phyloP scores from a whole-genome alignment of 192 early-diverging fungal genomes.

The Backusella parvicylindrica region DNA sequence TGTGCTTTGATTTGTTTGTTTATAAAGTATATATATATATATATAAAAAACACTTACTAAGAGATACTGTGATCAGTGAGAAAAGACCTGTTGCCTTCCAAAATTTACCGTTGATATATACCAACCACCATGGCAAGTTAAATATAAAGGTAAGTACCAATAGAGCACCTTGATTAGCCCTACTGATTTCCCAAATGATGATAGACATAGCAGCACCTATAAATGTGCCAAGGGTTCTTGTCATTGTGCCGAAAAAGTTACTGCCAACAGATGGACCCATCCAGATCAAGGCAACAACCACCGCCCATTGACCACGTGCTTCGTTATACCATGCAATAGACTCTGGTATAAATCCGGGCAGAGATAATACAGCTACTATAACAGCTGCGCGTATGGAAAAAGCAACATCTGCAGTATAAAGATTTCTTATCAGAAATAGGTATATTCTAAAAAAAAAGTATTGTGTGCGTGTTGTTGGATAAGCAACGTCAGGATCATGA shows the following conservation, averaged over 20 bases:
- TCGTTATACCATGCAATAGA: conserved; percentile 25
- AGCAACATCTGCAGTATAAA: conserved; percentile 25
- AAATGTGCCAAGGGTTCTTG: conserved; percentile 24
- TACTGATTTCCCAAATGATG: conserved; percentile 31
- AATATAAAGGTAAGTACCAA: conserved; percentile 24
- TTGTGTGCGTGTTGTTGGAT: conserved; percentile 20
- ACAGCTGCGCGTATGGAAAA: conserved; percentile 29
- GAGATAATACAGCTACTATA: conserved; percentile 20
- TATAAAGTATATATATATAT: background rate
- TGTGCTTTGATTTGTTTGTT: background rate
- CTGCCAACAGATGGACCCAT: conserved; percentile 37
- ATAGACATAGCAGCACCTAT: conserved; percentile 26
- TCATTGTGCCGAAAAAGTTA: conserved; percentile 33
- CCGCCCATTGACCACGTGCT: conserved; percentile 34
- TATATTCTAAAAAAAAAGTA: conserved; percentile 28
- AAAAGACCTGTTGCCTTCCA: conserved; percentile 36
- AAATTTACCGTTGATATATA: conserved; percentile 30
- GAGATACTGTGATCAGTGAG: conserved; percentile 29
- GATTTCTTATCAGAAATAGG: conserved; percentile 12
- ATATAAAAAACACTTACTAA: conserved; percentile 22
- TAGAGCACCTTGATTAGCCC: conserved; percentile 6
- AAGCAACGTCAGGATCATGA: conserved; percentile 33
- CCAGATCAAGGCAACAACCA: conserved; percentile 31
- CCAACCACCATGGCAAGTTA: conserved; percentile 29
- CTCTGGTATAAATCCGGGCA: conserved; percentile 30